phyloP scores from a whole-genome alignment of 169 alveolate species.

The Cryptosporidium muris region DNA sequence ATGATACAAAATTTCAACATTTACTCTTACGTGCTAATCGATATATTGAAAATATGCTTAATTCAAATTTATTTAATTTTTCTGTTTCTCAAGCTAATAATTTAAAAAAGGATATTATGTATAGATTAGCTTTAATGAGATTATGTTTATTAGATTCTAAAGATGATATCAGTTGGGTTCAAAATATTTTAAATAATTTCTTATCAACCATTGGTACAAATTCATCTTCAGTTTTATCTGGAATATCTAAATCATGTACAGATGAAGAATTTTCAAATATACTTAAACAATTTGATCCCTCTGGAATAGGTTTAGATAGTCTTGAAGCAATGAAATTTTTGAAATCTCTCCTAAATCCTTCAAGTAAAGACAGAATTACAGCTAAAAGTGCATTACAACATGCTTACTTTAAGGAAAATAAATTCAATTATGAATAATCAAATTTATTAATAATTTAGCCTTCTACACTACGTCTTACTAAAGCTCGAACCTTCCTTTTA shows the following conservation, averaged over 20 bases:
- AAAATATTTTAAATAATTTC: neutral
- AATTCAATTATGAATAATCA: neutral
- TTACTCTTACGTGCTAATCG: conserved; percentile 5
- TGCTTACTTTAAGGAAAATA: conserved; percentile 29
- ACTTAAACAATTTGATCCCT: conserved; percentile 27
- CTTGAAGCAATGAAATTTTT: conserved; percentile 13
- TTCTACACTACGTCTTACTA: conserved; percentile 78
- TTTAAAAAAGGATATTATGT: conserved; percentile 13
- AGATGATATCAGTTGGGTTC: neutral
- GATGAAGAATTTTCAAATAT: conserved; percentile 10
- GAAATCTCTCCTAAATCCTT: conserved; percentile 26
- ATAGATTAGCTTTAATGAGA: conserved; percentile 65
- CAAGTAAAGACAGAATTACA: conserved; percentile 41
- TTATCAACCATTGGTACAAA: conserved; percentile 3
- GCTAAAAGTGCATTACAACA: conserved; percentile 35
- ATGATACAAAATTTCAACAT: conserved; percentile 61
- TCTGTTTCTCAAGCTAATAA: neutral
- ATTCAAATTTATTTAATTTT: neutral
- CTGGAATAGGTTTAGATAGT: conserved; percentile 35
- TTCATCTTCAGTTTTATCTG: conserved; percentile 15
- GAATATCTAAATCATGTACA: conserved; percentile 19
- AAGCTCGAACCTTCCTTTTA: conserved; percentile 87
- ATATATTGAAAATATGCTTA: conserved; percentile 6
- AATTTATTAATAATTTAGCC: neutral
- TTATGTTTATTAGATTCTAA: conserved; percentile 25